Conservation (phyloP, 169 alveolate genomes). For the Plasmodium gallinaceum region DNA sequence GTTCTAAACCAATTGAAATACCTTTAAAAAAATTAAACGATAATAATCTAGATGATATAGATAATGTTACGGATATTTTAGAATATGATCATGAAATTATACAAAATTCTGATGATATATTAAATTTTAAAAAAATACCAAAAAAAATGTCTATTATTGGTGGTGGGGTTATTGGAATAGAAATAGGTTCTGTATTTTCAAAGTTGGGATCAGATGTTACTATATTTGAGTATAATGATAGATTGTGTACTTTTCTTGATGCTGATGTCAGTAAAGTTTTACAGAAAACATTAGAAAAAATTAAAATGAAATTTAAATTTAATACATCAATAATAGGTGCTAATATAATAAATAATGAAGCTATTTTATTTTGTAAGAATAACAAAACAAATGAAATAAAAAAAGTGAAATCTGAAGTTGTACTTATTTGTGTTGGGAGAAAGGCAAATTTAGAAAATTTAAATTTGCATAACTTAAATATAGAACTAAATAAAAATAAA, state of each 20-base stretch:
- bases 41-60: constrained; percentile 79
- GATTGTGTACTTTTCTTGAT: constrained; percentile 88
- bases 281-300: constrained; percentile 87
- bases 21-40: constrained; percentile 91
- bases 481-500: constrained; percentile 90
- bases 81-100: constrained; percentile 75
- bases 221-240: constrained; percentile 83
- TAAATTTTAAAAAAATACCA: constrained; percentile 89
- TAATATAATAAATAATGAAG: constrained; percentile 79
- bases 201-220: constrained; percentile 93
- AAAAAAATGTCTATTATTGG: constrained; percentile 94
- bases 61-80: constrained; percentile 89
- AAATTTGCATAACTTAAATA: constrained; percentile 92
- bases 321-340: constrained; percentile 83
- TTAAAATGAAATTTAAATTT: constrained; percentile 81
- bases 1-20: constrained; percentile 93
- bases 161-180: constrained; percentile 99
- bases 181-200: constrained; percentile 95
- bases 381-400: constrained; percentile 90
- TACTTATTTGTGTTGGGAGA: constrained; percentile 97
- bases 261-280: constrained; percentile 89
- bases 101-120: constrained; percentile 83
- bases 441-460: constrained; percentile 94
- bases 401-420: constrained; percentile 85
- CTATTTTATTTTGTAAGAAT: constrained; percentile 82